Base-by-base conservation (phyloP, 768 basidiomycete species). In the Xerocomellus chrysenteron region DNA sequence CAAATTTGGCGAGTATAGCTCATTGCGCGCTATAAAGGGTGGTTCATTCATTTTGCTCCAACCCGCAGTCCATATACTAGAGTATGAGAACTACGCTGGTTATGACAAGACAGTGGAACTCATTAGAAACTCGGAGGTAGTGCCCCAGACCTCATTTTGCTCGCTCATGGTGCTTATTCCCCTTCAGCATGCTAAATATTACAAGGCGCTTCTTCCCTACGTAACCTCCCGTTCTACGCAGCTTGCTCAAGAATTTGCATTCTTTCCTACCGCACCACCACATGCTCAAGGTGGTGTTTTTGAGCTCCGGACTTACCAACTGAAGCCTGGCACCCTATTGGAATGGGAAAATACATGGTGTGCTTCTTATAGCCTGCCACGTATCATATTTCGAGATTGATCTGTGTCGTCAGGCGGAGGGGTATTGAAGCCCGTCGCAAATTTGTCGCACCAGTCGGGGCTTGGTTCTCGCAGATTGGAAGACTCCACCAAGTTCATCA, bases 301-400 rank as follows among this genome's bases (percentile, higher is more conserved):
- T 68, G 97, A 99, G 74, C 77, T 98, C 64, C 82, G 97, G 64
- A 85, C 82, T 37, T 99, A 99, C 74, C 85, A 85, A 68, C 74
- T 97, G 55, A 85, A 88, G 65, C 92, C 96, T 5, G 97, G 97
- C 9, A 86, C 88, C 8, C 78, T 98, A 51, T 74, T 98, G 52
- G 94, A 98, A 66, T 98, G 97, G 97, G 97, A 98, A 69, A 80
- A 84, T 53, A 82, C 92, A 58, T 98, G 97, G 94, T 94, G 36
- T 47, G 80, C 50, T 43, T 47, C 30, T 26, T 30, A 43, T 21
- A 12, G 32, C 46, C 5, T 33, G 49, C 53, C 4, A 33, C 30
- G 12, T 54, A 37, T 50, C 16, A 33, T 36, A 11, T 35, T 40
- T 33, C 40, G n/a, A 33, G 45, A 48, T 33, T 58, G 43, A 63